A percentile compares a stretch with the other conserved stretches of the same genome.
Evolutionary conservation across 2,329 filamentous ascomycete genomes (phyloP).

Genomic region (Tolypocladium ovalisporum): DNA sequence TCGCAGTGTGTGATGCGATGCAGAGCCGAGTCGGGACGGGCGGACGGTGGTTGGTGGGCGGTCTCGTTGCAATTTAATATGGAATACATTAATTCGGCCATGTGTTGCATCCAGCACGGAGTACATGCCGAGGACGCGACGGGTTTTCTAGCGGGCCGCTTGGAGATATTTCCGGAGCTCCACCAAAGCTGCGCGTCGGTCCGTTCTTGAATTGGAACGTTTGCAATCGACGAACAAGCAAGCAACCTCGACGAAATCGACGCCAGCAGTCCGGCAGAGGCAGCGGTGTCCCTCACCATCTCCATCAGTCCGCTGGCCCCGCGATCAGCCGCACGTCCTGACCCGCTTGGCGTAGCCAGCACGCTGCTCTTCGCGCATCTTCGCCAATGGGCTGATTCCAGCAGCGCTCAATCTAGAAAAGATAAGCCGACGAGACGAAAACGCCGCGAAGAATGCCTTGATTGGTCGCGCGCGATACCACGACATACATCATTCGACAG

Average conservation of each 20-base stretch:
- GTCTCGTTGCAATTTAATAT: neutral
- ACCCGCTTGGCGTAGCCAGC: neutral
- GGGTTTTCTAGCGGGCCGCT: slow-evolving; percentile 15
- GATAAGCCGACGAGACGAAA: neutral
- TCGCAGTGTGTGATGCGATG: neutral
- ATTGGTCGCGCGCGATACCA: neutral
- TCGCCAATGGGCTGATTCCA: neutral
- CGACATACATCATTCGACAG: neutral
- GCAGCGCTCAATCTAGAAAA: neutral
- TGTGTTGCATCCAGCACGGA: too few species aligned
- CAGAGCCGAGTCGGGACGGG: neutral
- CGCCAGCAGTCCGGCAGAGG: neutral
- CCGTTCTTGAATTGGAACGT: neutral
- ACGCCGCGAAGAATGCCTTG: neutral
- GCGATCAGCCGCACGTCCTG: neutral
- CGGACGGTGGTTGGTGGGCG: neutral
- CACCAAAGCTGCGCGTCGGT: neutral
- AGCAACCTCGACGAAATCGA: neutral
- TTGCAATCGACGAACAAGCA: neutral
- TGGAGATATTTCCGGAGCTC: neutral
- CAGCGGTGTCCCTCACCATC: neutral
- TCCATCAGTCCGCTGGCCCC: neutral
- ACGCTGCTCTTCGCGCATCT: neutral
- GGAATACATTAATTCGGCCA: too few species aligned
- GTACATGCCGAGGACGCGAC: neutral